These are phyloP conservation scores for Xylaria sp. DNA, from an alignment of 2,329 filamentous ascomycete species.

Conservation along the genomic window DNA sequence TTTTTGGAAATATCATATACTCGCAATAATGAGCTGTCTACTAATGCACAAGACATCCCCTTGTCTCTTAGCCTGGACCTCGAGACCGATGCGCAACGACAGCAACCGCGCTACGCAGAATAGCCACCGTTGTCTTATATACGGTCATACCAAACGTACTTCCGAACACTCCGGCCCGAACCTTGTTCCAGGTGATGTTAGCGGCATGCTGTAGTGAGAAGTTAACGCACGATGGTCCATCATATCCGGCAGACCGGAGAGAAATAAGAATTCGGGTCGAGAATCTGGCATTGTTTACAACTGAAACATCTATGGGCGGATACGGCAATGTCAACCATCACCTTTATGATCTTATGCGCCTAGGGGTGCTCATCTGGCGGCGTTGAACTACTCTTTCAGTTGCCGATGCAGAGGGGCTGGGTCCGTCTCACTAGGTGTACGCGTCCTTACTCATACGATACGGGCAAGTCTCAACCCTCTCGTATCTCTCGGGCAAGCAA, in stretches of 20 bases:
- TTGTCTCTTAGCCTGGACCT: too few relatives aligned
- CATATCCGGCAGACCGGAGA: neutral
- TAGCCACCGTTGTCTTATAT: neutral
- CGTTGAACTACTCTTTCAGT: neutral
- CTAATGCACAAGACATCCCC: neutral
- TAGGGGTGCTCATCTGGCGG: neutral
- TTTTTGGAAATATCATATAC: neutral
- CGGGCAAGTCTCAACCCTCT: neutral
- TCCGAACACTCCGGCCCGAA: neutral
- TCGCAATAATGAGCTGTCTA: neutral
- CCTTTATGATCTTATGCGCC: neutral
- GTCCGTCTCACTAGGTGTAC: neutral
- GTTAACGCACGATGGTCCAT: neutral
- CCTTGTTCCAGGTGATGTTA: neutral
- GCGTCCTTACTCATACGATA: neutral
- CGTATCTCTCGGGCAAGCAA: neutral
- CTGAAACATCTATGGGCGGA: neutral
- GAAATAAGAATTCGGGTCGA: neutral
- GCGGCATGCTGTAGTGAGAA: neutral
- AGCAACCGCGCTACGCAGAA: neutral
- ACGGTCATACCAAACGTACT: neutral
- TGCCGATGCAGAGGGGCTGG: neutral
- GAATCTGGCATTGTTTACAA: neutral
- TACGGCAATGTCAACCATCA: neutral
- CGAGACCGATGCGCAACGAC: neutral